These are phyloP conservation scores for Schizochytrium sp. DNA, from an alignment of 108 stramenopile genomes.

Conservation along the genomic window DNA sequence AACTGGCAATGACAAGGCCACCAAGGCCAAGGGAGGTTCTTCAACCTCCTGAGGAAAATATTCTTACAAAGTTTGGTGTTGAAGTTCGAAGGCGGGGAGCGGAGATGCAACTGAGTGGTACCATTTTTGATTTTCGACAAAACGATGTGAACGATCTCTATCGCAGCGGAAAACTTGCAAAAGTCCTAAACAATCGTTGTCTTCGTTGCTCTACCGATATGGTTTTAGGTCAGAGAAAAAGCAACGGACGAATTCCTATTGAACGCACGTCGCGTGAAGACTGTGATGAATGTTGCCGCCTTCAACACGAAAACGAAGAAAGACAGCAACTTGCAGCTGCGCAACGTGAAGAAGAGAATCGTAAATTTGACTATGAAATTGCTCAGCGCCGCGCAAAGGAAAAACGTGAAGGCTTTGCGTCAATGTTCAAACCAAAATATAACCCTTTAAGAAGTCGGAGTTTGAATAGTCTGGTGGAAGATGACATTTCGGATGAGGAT, in stretches of 20 bases:
- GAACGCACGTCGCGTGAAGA: too few relatives aligned
- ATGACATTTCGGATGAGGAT: background rate
- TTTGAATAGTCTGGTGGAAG: background rate
- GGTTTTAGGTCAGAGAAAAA: too few relatives aligned
- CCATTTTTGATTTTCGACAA: conserved; percentile 1
- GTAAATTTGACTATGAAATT: conserved; percentile 38
- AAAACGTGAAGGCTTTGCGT: conserved; percentile 50
- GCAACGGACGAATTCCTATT: too few relatives aligned
- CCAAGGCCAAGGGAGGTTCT: background rate
- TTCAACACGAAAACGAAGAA: too few relatives aligned
- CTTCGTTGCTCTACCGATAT: too few relatives aligned
- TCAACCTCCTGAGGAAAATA: background rate
- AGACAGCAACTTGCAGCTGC: too few relatives aligned
- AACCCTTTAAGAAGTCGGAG: background rate
- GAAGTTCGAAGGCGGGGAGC: background rate
- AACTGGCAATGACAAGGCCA: background rate
- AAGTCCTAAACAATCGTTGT: background rate
- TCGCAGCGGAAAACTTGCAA: background rate
- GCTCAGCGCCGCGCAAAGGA: conserved; percentile 45
- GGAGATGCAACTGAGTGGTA: conserved; percentile 8
- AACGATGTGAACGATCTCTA: conserved; percentile 34
- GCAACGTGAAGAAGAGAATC: background rate
- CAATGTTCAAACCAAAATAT: conserved; percentile 47
- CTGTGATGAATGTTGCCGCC: too few relatives aligned
- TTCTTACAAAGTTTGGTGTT: background rate